Conservation (phyloP, 169 alveolate genomes). For the Toxoplasma gondii region DNA sequence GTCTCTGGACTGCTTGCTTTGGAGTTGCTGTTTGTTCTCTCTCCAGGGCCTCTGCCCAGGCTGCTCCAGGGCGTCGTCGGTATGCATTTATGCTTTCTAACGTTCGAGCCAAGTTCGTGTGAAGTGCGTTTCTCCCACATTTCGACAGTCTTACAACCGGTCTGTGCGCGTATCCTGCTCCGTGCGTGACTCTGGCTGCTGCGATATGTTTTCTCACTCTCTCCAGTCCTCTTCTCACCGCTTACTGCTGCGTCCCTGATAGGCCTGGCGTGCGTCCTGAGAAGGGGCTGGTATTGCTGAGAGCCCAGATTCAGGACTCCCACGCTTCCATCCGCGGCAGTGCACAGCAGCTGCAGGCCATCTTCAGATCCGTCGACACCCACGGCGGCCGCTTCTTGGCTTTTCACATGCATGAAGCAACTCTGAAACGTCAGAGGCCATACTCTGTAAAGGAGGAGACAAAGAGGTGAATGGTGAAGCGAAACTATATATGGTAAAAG, state of each 20-base stretch:
- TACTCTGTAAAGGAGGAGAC: slow-evolving; percentile 63
- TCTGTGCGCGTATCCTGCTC: too few species aligned
- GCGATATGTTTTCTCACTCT: background rate
- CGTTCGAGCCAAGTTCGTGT: too few species aligned
- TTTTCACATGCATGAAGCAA: slow-evolving; percentile 83
- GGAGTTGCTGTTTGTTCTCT: too few species aligned
- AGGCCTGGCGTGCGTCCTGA: slow-evolving; percentile 88
- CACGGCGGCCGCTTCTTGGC: slow-evolving; percentile 87
- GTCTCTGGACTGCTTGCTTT: too few species aligned
- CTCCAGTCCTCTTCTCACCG: slow-evolving; percentile 42
- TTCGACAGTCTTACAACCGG: too few species aligned
- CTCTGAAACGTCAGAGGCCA: slow-evolving; percentile 91
- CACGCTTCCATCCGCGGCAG: slow-evolving; percentile 87
- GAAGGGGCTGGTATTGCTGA: slow-evolving; percentile 84
- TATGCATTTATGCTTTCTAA: too few species aligned
- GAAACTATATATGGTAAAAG: background rate
- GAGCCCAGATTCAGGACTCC: slow-evolving; percentile 84
- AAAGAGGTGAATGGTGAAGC: too few species aligned
- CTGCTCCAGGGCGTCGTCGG: too few species aligned
- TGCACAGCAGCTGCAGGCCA: slow-evolving; percentile 88
- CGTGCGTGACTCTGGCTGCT: background rate
- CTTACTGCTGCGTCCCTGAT: slow-evolving; percentile 73
- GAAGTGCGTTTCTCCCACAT: too few species aligned
- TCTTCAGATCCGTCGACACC: slow-evolving; percentile 88
- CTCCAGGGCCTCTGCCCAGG: too few species aligned